Conservation (phyloP, 2,329 filamentous ascomycete species). For the Calonectria fujianensis region DNA sequence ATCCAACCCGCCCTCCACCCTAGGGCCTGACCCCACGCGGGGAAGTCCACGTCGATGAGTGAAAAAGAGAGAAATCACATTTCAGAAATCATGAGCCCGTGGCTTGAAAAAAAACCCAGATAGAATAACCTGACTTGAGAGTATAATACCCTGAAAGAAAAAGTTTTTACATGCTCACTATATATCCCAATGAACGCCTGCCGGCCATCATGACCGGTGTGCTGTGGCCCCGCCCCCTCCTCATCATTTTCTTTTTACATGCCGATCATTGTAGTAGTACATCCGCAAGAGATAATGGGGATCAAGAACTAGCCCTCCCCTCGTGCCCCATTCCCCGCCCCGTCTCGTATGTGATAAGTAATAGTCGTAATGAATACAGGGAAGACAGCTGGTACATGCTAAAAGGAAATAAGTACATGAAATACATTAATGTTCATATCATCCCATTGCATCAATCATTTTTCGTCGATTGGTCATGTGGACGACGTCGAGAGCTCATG, state of each 20-base stretch:
- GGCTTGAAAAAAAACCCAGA: background rate
- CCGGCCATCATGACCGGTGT: conserved; percentile 23
- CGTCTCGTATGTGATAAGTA: conserved; percentile 22
- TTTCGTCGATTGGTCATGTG: conserved; percentile 35
- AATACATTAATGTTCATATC: conserved; percentile 53
- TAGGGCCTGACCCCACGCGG: conserved; percentile 15
- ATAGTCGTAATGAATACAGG: conserved; percentile 39
- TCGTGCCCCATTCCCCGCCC: background rate
- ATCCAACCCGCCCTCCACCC: background rate
- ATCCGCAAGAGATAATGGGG: conserved; percentile 45
- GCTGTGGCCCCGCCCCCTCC: conserved; percentile 26
- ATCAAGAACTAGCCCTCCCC: background rate
- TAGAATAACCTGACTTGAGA: conserved; percentile 25
- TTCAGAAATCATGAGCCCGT: background rate
- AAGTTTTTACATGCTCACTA: conserved; percentile 40
- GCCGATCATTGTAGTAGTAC: conserved; percentile 37
- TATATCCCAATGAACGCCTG: conserved; percentile 37
- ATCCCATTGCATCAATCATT: conserved; percentile 41
- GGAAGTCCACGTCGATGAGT: background rate
- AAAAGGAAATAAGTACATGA: conserved; percentile 46
- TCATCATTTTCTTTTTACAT: conserved; percentile 46
- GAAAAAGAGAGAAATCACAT: conserved; percentile 22
- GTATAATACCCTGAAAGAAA: conserved; percentile 1
- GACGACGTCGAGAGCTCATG: conserved; percentile 29
- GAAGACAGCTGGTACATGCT: conserved; percentile 25